Base-by-base conservation (phyloP, 2,329 filamentous ascomycete species). In the Rhexocercosporidium sp. region DNA sequence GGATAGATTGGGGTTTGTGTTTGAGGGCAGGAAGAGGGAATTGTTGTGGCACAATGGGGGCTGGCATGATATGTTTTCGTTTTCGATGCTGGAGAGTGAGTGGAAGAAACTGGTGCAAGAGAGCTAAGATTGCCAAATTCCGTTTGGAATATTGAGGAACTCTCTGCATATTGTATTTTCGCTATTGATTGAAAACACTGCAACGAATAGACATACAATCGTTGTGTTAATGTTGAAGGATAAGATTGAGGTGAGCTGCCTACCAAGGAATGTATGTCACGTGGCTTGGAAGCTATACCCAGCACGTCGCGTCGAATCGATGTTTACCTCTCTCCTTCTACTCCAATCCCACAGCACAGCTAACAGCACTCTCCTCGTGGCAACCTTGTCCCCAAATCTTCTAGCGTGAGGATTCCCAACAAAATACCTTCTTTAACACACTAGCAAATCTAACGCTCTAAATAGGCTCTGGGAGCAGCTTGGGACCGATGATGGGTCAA, bases 31-130 rank as follows among this genome's bases (percentile, higher is more conserved):
- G 31, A 71, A 73, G 67, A 73, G 78, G 44, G 77, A 80, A 37
- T 47, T 62, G 3, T 65, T 79, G n/a, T 80, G 77, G 76, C 76
- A 77, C 64, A 69, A 78, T 65, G 76, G 79, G 0, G 68, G 67
- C 8, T 81, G 78, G 77, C 75, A 77, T 37, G 79, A 80, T 65
- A 41, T 69, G n/a, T 46, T 80, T 3, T 66, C 69, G 16, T 79
- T 75, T 39, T 74, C 75, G 1, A 79, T 81, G 70, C 68, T 79
- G n/a, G 75, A 78, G 65, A 62, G 74, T 16, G 78, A 79, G 59
- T 79, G 77, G 77, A 60, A 29, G 46, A 20, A 65, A 53, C n/a
- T 27, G 6, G n/a, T 37, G 5, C 31, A 41, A 20, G 31, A 39
- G 34, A 25, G 31, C 20, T 57, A 41, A 34, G 6, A 37, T 3